These are phyloP conservation scores for Suillus decipiens DNA, from an alignment of 768 basidiomycete genomes.

Conservation along the genomic window DNA sequence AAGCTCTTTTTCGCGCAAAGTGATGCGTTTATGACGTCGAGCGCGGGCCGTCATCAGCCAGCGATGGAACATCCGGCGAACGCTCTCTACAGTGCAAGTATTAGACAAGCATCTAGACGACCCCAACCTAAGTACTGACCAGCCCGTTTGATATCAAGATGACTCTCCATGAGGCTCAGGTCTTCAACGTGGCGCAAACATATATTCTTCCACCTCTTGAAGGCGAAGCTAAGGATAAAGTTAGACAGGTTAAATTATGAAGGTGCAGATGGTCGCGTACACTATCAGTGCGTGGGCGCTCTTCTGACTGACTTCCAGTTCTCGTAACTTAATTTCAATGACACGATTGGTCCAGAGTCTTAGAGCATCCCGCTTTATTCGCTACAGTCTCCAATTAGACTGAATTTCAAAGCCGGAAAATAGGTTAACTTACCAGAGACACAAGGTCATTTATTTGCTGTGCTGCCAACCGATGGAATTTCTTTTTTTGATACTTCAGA, in stretches of 20 bases:
- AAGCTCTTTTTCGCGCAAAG: constrained; percentile 61
- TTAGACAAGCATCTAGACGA: constrained; percentile 5
- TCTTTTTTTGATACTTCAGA: constrained; percentile 36
- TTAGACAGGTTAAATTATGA: constrained; percentile 18
- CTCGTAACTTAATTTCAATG: constrained; percentile 71
- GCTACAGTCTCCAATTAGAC: constrained; percentile 39
- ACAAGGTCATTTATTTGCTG: constrained; percentile 40
- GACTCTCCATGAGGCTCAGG: constrained; percentile 80
- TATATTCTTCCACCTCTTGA: constrained; percentile 68
- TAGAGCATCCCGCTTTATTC: constrained; percentile 49
- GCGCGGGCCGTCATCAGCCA: constrained; percentile 67
- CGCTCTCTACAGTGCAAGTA: constrained; percentile 49
- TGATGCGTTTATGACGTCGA: constrained; percentile 58
- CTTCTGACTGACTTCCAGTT: constrained; percentile 61
- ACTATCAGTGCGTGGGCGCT: constrained; percentile 38
- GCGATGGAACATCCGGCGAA: constrained; percentile 66
- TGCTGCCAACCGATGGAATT: constrained; percentile 47
- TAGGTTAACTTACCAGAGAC: constrained; percentile 37
- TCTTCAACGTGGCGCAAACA: constrained; percentile 69
- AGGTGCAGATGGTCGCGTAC: constrained; percentile 29
- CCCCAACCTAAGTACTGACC: constrained; percentile 42
- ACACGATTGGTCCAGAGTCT: constrained; percentile 71
- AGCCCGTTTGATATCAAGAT: constrained; percentile 77
- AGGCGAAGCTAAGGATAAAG: constrained; percentile 45
- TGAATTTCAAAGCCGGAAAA: neutral